Percentiles rank a stretch among this genome's conserved stretches.
Evolutionary conservation across 2,329 filamentous ascomycete genomes (phyloP).

Genomic region (Paraphaeosphaeria sporulosa): DNA sequence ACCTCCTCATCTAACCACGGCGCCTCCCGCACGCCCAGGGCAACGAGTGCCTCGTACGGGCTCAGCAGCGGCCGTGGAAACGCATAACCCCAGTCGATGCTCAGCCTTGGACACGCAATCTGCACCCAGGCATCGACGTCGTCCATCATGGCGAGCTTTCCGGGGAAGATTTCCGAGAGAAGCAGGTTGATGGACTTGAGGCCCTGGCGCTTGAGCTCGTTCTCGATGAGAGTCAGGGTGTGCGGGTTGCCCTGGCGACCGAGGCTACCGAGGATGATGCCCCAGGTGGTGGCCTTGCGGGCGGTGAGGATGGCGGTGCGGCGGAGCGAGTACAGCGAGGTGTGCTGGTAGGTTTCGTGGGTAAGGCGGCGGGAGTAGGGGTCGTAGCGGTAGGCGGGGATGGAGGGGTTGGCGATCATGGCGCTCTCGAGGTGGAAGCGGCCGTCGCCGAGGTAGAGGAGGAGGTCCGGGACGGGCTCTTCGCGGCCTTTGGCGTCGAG

Average conservation of each 20-base stretch:
- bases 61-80: conserved; percentile 89
- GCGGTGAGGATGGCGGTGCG: conserved; percentile 79
- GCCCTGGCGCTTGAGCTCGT: conserved; percentile 71
- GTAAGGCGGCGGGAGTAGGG: conserved; percentile 93
- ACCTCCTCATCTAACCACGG: conserved; percentile 65
- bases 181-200: conserved; percentile 86
- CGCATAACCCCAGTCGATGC: conserved; percentile 99
- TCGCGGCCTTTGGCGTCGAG: conserved; percentile 57
- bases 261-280: conserved; percentile 89
- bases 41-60: conserved; percentile 92
- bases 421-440: conserved; percentile 96
- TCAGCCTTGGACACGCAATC: conserved; percentile 93
- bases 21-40: conserved; percentile 79
- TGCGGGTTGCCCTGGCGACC: conserved; percentile 96
- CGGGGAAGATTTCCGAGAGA: conserved; percentile 94
- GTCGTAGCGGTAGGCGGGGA: conserved; percentile 95
- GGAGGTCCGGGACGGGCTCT: conserved; percentile 65
- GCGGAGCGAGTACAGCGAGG: conserved; percentile 85
- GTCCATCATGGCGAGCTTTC: conserved; percentile 88
- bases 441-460: conserved; percentile 90
- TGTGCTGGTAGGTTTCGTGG: conserved; percentile 88
- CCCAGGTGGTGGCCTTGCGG: conserved; percentile 84
- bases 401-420: conserved; percentile 95
- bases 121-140: conserved; percentile 99
- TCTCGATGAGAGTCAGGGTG: conserved; percentile 87